Conservation (phyloP, 208 protist species). For the Wallacemonas sp. region DNA sequence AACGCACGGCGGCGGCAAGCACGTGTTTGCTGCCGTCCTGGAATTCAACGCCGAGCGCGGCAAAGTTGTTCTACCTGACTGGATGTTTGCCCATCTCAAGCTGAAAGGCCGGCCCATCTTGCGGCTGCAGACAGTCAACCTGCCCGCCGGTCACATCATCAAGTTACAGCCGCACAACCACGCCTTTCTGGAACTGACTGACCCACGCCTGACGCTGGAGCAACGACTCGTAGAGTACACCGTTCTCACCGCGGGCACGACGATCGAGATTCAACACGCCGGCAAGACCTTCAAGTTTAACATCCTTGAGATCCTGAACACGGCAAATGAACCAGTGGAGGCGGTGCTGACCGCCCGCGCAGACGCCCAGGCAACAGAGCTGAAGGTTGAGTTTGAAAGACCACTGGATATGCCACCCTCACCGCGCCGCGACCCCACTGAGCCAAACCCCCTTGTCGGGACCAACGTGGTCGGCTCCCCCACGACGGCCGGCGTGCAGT, state of each 20-base stretch:
- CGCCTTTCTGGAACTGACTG: conserved; percentile 91
- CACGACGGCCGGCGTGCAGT: conserved; percentile 43
- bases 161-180: conserved; percentile 91
- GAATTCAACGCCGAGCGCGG: conserved; percentile 93
- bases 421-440: conserved; percentile 26
- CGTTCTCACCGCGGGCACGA: conserved; percentile 84
- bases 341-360: conserved; percentile 92
- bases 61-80: conserved; percentile 87
- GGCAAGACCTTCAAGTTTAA: conserved; percentile 85
- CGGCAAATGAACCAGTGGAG: conserved; percentile 35
- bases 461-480: conserved; percentile 64
- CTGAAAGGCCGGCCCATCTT: conserved; percentile 59
- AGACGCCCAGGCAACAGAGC: conserved; percentile 72
- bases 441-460: conserved; percentile 1
- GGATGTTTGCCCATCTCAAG: conserved; percentile 92
- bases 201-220: conserved; percentile 93
- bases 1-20: conserved; percentile 20
- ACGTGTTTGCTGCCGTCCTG: conserved; percentile 85
- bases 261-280: conserved; percentile 92
- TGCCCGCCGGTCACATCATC: conserved; percentile 84
- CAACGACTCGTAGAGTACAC: conserved; percentile 87
- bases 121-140: conserved; percentile 62
- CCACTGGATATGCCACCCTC: conserved; percentile 89
- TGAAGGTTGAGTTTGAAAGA: conserved; percentile 94
- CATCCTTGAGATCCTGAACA: conserved; percentile 79